Percentiles rank a stretch among this genome's conserved stretches.
Evolutionary conservation across 2,329 filamentous ascomycete species (phyloP).

Genomic region (Fusarium virguliforme): DNA sequence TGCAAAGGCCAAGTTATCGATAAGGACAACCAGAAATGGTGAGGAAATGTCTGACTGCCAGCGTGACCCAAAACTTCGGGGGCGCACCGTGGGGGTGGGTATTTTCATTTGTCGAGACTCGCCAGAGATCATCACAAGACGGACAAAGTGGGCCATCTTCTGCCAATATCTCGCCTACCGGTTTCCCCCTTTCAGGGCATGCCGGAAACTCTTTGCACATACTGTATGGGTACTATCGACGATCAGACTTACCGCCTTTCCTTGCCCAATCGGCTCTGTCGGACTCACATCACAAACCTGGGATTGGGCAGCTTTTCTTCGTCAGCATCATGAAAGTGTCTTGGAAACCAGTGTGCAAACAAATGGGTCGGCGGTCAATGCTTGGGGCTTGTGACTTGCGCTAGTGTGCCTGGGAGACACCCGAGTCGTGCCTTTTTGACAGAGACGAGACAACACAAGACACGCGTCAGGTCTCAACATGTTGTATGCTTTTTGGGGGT

Average conservation of each 20-base stretch:
- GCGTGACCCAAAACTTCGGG: slow-evolving; percentile 3
- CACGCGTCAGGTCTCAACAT: neutral
- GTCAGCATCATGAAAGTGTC: slow-evolving; percentile 16
- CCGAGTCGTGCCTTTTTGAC: neutral
- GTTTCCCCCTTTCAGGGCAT: neutral
- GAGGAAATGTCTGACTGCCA: slow-evolving; percentile 3
- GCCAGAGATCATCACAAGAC: slow-evolving; percentile 7
- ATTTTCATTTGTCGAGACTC: slow-evolving; percentile 11
- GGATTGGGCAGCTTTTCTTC: neutral
- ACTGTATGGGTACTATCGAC: slow-evolving; percentile 12
- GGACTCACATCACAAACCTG: neutral
- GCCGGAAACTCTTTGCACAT: neutral
- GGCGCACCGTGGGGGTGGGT: slow-evolving; percentile 12
- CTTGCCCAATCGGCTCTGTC: slow-evolving; percentile 9
- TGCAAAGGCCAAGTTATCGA: neutral
- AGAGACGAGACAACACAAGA: slow-evolving; percentile 1
- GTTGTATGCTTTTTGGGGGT: slow-evolving; percentile 3
- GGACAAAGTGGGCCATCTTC: neutral
- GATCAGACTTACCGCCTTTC: slow-evolving; percentile 19
- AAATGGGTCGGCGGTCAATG: slow-evolving; percentile 7
- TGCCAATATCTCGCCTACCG: slow-evolving; percentile 11
- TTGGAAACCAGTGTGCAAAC: neutral
- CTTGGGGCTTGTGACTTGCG: neutral
- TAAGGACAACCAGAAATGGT: neutral
- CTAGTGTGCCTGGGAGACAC: neutral